These are phyloP conservation scores for Chaetomium fimeti DNA, from an alignment of 495 filamentous ascomycete genomes.

Conservation along the genomic window DNA sequence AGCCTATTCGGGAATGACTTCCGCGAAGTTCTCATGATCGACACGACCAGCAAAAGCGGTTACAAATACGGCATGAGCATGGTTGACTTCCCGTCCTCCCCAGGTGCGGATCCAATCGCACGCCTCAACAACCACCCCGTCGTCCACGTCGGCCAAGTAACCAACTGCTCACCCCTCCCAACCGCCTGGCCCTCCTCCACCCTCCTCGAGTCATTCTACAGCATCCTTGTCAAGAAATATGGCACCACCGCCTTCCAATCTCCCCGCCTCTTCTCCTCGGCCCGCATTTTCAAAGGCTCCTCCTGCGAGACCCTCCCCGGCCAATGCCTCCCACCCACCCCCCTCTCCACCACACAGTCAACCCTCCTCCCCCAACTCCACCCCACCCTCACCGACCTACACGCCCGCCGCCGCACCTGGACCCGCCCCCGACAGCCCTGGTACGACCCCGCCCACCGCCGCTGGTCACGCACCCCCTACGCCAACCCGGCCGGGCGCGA, in stretches of 20 bases:
- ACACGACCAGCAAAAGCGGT: neutral
- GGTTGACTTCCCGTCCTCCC: neutral
- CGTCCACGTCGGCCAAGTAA: neutral
- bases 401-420: neutral
- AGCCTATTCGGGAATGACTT: slow-evolving; percentile 8
- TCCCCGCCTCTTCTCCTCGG: neutral
- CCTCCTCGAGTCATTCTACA: slow-evolving; percentile 18
- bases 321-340: neutral
- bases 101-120: neutral
- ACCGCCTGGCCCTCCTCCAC: slow-evolving; percentile 7
- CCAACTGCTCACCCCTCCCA: neutral
- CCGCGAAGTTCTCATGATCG: neutral
- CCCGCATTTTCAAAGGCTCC: neutral
- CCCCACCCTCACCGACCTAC: neutral
- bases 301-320: neutral
- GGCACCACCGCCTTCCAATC: neutral
- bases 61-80: slow-evolving; percentile 3
- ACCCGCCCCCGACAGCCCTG: slow-evolving; percentile 2
- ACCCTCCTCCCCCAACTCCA: neutral
- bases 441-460: neutral
- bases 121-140: neutral
- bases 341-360: neutral
- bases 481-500: neutral
- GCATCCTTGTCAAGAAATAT: neutral
- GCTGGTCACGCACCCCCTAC: slow-evolving; percentile 9